Percentiles rank a stretch among this genome's conserved stretches.
These are phyloP conservation scores for Kuraishia ogatae DNA, from an alignment of 805 yeast genomes.

Conservation along the genomic window DNA sequence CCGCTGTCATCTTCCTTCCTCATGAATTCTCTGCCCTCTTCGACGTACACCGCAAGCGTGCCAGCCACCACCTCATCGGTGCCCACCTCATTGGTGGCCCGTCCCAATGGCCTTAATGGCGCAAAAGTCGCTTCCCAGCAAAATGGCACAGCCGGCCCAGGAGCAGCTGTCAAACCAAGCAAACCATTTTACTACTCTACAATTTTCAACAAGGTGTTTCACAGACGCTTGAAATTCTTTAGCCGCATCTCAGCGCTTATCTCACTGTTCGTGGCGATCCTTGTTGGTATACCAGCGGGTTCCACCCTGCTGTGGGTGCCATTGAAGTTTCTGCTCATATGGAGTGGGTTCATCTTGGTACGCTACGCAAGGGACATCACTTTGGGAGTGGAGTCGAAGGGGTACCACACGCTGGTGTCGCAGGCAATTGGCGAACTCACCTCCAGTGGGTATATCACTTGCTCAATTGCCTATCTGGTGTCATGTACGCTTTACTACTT, in stretches of 20 bases:
- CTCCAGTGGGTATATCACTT: conserved; percentile 14
- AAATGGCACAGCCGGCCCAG: too few species aligned
- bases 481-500: conserved; percentile 13
- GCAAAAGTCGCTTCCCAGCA: background rate
- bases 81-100: background rate
- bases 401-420: conserved; percentile 15
- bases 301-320: conserved; percentile 15
- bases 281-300: conserved; percentile 14
- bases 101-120: background rate
- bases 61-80: background rate
- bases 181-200: conserved; percentile 9
- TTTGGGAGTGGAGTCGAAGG: conserved; percentile 14
- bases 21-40: too few species aligned
- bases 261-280: conserved; percentile 11
- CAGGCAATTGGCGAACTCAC: conserved; percentile 16
- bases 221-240: conserved; percentile 19
- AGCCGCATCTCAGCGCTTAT: conserved; percentile 16
- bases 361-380: conserved; percentile 20
- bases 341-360: conserved; percentile 19
- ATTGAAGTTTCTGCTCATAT: conserved; percentile 15
- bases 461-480: conserved; percentile 11
- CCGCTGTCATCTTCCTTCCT: background rate
- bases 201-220: conserved; percentile 14
- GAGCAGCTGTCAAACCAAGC: background rate
- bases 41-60: background rate